phyloP scores from a whole-genome alignment of 495 filamentous ascomycete species.

The Amorphotheca resinae region DNA sequence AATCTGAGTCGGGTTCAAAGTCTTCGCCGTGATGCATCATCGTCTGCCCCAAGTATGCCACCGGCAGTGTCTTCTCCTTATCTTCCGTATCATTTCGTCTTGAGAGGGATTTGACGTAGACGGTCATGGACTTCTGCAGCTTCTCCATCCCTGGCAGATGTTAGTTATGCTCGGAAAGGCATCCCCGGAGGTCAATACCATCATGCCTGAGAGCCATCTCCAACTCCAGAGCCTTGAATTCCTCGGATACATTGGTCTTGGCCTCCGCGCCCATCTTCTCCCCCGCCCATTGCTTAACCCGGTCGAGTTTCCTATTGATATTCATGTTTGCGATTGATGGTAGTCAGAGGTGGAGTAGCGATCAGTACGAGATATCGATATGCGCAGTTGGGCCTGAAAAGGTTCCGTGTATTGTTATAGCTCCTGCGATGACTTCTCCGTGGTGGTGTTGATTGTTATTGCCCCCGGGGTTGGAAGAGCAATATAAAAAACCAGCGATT shows the following conservation, averaged over 20 bases:
- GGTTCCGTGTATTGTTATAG: no score
- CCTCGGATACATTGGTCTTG: conserved; percentile 78
- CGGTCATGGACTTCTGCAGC: conserved; percentile 77
- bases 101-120: conserved; percentile 83
- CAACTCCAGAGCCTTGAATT: conserved; percentile 84
- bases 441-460: no score
- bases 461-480: no score
- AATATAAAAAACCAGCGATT: no score
- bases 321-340: conserved; percentile 45
- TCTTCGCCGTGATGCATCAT: conserved; percentile 93
- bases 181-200: conserved; percentile 43
- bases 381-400: no score
- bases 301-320: conserved; percentile 90
- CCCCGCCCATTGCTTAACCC: conserved; percentile 96
- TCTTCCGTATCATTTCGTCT: conserved; percentile 77
- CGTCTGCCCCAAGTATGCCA: conserved; percentile 68
- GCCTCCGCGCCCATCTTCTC: conserved; percentile 93
- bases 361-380: no score
- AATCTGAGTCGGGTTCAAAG: conserved; percentile 83
- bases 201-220: conserved; percentile 91
- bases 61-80: conserved; percentile 62
- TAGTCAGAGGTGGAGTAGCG: neutral
- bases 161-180: conserved; percentile 5
- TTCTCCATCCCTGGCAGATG: conserved; percentile 65
- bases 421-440: no score